These are phyloP conservation scores for Hanseniaspora meyeri DNA, from an alignment of 805 yeast species.

Conservation along the genomic window DNA sequence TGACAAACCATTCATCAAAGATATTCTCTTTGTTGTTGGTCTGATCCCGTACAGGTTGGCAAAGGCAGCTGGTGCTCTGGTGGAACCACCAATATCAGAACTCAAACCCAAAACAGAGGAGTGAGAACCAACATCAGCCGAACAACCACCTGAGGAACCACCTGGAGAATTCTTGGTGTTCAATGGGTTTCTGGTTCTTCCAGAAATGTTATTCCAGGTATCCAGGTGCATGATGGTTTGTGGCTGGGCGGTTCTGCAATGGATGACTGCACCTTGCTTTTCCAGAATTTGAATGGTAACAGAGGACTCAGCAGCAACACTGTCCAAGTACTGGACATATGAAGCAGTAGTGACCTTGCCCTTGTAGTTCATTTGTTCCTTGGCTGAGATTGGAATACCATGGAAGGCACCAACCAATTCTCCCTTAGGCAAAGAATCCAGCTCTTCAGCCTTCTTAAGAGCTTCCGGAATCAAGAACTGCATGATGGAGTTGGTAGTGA, in stretches of 20 bases:
- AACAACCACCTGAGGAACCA: conserved; percentile 68
- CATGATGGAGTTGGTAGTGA: conserved; percentile 46
- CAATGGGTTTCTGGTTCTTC: conserved; percentile 46
- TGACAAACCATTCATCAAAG: conserved; percentile 34
- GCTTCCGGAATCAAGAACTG: conserved; percentile 57
- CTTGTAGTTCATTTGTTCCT: conserved; percentile 48
- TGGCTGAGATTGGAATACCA: conserved; percentile 56
- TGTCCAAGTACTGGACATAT: conserved; percentile 41
- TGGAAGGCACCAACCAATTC: conserved; percentile 53
- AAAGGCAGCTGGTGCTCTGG: conserved; percentile 57
- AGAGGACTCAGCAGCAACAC: conserved; percentile 37
- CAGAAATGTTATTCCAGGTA: conserved; percentile 47
- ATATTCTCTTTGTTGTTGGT: conserved; percentile 46
- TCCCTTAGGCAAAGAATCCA: conserved; percentile 41
- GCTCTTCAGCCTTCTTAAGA: conserved; percentile 40
- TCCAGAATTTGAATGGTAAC: conserved; percentile 36
- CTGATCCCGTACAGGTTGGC: conserved; percentile 51
- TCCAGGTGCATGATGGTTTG: conserved; percentile 60
- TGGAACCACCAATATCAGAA: conserved; percentile 62
- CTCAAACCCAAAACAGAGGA: conserved; percentile 56
- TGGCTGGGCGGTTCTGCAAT: conserved; percentile 56
- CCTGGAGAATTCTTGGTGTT: conserved; percentile 51
- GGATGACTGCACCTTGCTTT: conserved; percentile 48
- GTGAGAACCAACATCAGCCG: conserved; percentile 46
- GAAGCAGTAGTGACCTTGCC: conserved; percentile 49